These are phyloP conservation scores for Articulospora tetracladia DNA, from an alignment of 495 filamentous ascomycete genomes.

Conservation along the genomic window DNA sequence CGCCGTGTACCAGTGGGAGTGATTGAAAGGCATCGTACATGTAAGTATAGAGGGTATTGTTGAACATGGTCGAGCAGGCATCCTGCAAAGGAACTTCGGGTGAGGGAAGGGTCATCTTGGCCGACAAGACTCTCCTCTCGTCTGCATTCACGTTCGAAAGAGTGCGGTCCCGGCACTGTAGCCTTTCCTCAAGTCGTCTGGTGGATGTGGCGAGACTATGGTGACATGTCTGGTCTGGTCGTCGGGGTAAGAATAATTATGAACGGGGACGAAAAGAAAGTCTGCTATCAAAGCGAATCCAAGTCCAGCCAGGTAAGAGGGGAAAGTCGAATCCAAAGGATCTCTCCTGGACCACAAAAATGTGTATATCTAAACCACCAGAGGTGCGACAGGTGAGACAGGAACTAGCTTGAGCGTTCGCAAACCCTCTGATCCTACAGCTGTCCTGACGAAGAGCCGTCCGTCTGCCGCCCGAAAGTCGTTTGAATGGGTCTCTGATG, in stretches of 20 bases:
- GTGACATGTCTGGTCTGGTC: constrained; percentile 14
- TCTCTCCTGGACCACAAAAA: background rate
- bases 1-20: constrained; percentile 62
- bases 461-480: background rate
- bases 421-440: background rate
- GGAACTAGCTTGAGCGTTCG: background rate
- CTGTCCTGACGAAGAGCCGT: background rate
- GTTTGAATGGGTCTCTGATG: constrained; percentile 3
- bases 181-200: background rate
- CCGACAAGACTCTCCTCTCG: background rate
- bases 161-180: background rate
- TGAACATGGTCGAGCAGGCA: constrained; percentile 77
- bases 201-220: constrained; percentile 4
- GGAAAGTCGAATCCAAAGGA: constrained; percentile 9
- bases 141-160: background rate
- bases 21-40: constrained; percentile 72
- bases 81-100: constrained; percentile 64
- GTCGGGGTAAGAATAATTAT: background rate
- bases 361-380: background rate
- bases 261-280: constrained; percentile 5
- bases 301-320: background rate
- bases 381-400: background rate
- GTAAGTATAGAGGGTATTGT: constrained; percentile 85
- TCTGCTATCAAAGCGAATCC: constrained; percentile 24
- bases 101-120: constrained; percentile 56